Conservation (phyloP, 192 early-diverging fungal genomes). For the Glomus cerebriforme region DNA sequence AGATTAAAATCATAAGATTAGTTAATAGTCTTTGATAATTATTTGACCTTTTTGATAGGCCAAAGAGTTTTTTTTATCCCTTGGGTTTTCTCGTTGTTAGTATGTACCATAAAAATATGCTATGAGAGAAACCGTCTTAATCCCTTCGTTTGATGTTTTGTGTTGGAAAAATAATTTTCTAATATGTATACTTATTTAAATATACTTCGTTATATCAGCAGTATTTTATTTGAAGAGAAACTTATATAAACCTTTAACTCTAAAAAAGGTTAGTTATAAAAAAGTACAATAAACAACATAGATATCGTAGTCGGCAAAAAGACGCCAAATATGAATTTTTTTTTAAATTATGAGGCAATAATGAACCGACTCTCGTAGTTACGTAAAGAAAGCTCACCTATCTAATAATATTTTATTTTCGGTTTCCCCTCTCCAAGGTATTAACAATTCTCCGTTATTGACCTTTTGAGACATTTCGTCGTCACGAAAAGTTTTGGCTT, state of each 20-base stretch:
- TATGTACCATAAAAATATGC: not conserved
- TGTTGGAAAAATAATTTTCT: not conserved
- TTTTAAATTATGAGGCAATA: not conserved
- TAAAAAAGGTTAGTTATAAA: slow-evolving; percentile 12
- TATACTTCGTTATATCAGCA: slow-evolving; percentile 4
- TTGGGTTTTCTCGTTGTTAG: not conserved
- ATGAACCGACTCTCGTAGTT: not conserved
- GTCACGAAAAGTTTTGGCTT: slow-evolving; percentile 48
- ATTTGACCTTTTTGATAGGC: not conserved
- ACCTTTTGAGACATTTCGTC: slow-evolving; percentile 40
- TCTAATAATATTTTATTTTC: slow-evolving; percentile 43
- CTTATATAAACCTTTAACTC: slow-evolving; percentile 11
- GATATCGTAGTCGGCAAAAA: not conserved
- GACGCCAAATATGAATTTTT: not conserved
- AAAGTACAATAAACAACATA: not conserved
- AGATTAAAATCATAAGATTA: not conserved
- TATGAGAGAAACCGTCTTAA: not conserved
- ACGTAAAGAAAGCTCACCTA: slow-evolving; percentile 39
- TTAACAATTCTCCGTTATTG: slow-evolving; percentile 42
- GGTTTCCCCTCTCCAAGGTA: slow-evolving; percentile 47
- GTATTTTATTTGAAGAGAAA: not conserved
- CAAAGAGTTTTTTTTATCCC: slow-evolving; percentile 2
- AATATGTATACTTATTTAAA: not conserved
- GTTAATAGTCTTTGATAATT: not conserved
- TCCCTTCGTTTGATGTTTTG: not conserved